Evolutionary conservation across 139 green algal genomes (phyloP).

Genomic region (Dunaliella primolecta): DNA sequence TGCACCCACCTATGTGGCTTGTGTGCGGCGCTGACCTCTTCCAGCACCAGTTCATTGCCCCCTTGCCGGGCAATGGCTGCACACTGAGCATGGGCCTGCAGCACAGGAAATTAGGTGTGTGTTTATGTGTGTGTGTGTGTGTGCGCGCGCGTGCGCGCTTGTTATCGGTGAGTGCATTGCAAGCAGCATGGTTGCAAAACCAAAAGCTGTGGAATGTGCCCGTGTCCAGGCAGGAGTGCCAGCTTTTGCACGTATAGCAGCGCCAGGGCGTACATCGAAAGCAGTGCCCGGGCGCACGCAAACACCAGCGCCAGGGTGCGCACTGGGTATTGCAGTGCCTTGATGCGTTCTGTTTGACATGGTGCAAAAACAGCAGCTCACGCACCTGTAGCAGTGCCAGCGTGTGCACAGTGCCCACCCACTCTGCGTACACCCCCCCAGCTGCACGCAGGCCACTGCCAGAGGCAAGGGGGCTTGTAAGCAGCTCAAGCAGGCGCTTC

Average conservation of each 20-base stretch:
- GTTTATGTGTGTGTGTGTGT: background rate
- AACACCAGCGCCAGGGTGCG: too few species aligned
- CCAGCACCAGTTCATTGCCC: constrained; percentile 23
- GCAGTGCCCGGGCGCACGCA: too few species aligned
- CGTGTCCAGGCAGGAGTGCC: too few species aligned
- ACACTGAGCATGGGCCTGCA: constrained; percentile 65
- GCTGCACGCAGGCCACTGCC: constrained; percentile 34
- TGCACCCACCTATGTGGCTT: background rate
- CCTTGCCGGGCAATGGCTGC: constrained; percentile 25
- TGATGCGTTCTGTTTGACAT: too few species aligned
- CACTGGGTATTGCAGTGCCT: too few species aligned
- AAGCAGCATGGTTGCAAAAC: too few species aligned
- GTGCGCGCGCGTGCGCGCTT: background rate
- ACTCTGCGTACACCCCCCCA: constrained; percentile 61
- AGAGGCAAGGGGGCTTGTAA: constrained; percentile 47
- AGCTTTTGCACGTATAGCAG: too few species aligned
- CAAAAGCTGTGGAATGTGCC: too few species aligned
- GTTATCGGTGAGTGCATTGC: background rate
- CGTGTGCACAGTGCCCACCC: constrained; percentile 55
- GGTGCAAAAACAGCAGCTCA: too few species aligned
- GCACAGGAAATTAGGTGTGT: background rate
- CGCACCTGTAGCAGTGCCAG: constrained; percentile 43
- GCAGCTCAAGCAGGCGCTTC: constrained; percentile 62
- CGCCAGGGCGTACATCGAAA: too few species aligned
- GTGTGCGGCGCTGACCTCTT: constrained; percentile 34